Conservation (phyloP, 2,329 filamentous ascomycete species). For the Myriosclerotinia duriaeana region DNA sequence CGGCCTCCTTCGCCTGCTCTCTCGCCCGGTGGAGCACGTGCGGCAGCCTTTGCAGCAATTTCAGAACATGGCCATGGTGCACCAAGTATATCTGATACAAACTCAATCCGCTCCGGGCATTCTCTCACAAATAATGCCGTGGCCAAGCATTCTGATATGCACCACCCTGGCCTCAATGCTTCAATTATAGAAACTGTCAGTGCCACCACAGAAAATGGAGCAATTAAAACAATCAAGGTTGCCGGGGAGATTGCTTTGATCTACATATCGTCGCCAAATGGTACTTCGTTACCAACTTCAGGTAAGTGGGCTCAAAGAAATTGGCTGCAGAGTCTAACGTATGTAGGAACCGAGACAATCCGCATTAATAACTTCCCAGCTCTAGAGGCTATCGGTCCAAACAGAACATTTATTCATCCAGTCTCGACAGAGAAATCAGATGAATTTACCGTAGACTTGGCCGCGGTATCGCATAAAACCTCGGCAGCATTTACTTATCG, state of each 20-base stretch:
- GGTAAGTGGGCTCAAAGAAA: slow-evolving; percentile 42
- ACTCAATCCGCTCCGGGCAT: slow-evolving; percentile 85
- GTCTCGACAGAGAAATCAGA: slow-evolving; percentile 64
- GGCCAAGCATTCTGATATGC: slow-evolving; percentile 79
- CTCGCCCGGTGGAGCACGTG: slow-evolving; percentile 37
- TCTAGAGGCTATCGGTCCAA: slow-evolving; percentile 91
- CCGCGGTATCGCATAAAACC: slow-evolving; percentile 65
- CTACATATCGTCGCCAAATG: slow-evolving; percentile 57
- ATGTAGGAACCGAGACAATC: slow-evolving; percentile 28
- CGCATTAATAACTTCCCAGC: slow-evolving; percentile 45
- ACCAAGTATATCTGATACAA: slow-evolving; percentile 71
- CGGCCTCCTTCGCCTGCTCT: slow-evolving; percentile 41
- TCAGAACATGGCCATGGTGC: slow-evolving; percentile 58
- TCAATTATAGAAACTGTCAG: slow-evolving; percentile 93
- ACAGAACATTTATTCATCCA: slow-evolving; percentile 84
- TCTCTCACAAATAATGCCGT: slow-evolving; percentile 69
- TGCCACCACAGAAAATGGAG: slow-evolving; percentile 74
- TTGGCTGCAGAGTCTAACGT: slow-evolving; percentile 10
- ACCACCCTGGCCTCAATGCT: slow-evolving; percentile 75
- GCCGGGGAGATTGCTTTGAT: slow-evolving; percentile 87
- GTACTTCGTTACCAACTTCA: slow-evolving; percentile 45
- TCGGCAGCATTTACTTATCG: slow-evolving; percentile 91
- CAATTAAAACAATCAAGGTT: slow-evolving; percentile 69
- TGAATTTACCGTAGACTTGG: slow-evolving; percentile 75
- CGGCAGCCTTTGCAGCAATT: slow-evolving; percentile 54